These are phyloP conservation scores for Pichia exigua DNA, from an alignment of 805 yeast genomes.

Conservation along the genomic window DNA sequence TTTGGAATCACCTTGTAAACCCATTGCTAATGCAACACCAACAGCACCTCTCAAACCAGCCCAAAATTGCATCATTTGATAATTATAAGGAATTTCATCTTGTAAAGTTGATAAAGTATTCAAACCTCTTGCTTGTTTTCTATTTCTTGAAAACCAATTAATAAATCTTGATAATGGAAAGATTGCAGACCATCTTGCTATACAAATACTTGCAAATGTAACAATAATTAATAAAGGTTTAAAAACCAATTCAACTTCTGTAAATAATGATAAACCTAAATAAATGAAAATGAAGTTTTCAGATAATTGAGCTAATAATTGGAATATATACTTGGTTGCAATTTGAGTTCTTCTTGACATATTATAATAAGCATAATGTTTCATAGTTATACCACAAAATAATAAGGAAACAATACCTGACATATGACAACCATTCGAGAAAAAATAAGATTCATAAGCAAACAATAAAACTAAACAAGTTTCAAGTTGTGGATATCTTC, in stretches of 20 bases:
- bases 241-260: constrained; percentile 92
- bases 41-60: constrained; percentile 99
- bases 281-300: constrained; percentile 96
- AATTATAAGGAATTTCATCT: constrained; percentile 89
- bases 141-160: constrained; percentile 67
- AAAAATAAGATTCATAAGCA: constrained; percentile 94
- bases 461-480: constrained; percentile 83
- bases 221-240: constrained; percentile 89
- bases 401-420: constrained; percentile 93
- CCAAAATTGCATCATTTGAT: constrained; percentile 99
- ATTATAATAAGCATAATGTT: constrained; percentile 94
- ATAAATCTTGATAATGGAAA: constrained; percentile 84
- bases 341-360: constrained; percentile 97
- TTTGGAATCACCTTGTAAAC: constrained; percentile 89
- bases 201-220: constrained; percentile 82
- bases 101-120: constrained; percentile 33
- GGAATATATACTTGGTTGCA: constrained; percentile 92
- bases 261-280: constrained; percentile 86
- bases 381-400: constrained; percentile 93
- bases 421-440: constrained; percentile 98
- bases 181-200: constrained; percentile 95
- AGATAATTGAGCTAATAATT: constrained; percentile 85
- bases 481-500: constrained; percentile 96
- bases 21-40: constrained; percentile 98
- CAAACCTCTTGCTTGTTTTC: constrained; percentile 42